Percentiles rank a stretch among this genome's conserved stretches.
These are phyloP conservation scores for Malassezia sympodialis DNA, from an alignment of 1,284 basidiomycete species.

Conservation along the genomic window DNA sequence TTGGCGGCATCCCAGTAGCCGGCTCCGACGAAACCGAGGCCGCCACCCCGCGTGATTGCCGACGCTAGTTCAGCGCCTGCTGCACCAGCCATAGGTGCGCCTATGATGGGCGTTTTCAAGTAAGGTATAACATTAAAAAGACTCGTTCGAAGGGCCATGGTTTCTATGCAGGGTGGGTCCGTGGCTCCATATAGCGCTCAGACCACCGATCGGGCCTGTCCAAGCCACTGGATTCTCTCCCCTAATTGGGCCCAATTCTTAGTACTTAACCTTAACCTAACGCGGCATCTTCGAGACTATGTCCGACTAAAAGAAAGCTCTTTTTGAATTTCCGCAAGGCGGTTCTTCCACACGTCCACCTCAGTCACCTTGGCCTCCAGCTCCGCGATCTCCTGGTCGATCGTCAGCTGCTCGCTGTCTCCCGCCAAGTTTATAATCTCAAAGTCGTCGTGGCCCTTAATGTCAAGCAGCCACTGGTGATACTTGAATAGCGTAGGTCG, in stretches of 20 bases:
- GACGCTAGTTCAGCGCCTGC: conserved; percentile 35
- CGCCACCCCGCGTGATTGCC: conserved; percentile 32
- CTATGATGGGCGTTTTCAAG: conserved; percentile 23
- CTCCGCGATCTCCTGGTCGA: conserved; percentile 51
- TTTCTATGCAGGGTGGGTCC: not conserved
- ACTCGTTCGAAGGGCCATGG: not conserved
- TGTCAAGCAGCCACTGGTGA: conserved; percentile 67
- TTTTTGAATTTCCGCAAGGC: conserved; percentile 48
- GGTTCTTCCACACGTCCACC: conserved; percentile 48
- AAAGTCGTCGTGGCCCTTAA: conserved; percentile 61
- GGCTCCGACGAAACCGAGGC: conserved; percentile 44
- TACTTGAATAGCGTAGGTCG: conserved; percentile 56
- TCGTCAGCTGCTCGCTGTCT: conserved; percentile 61
- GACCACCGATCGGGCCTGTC: not conserved
- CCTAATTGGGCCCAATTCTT: not conserved
- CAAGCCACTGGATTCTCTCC: not conserved
- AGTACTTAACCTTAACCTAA: not conserved
- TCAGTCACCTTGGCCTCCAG: conserved; percentile 47
- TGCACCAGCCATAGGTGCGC: conserved; percentile 41
- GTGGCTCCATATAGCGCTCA: not conserved
- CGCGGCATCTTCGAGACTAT: conserved; percentile 1
- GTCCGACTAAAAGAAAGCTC: conserved; percentile 48
- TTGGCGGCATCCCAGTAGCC: conserved; percentile 26
- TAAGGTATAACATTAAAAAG: not conserved
- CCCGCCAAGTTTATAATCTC: conserved; percentile 59